Evolutionary conservation across 1,284 basidiomycete species (phyloP), one percentile per base, ranked within the genome.

Genomic region (Heliocybe sulcata): DNA sequence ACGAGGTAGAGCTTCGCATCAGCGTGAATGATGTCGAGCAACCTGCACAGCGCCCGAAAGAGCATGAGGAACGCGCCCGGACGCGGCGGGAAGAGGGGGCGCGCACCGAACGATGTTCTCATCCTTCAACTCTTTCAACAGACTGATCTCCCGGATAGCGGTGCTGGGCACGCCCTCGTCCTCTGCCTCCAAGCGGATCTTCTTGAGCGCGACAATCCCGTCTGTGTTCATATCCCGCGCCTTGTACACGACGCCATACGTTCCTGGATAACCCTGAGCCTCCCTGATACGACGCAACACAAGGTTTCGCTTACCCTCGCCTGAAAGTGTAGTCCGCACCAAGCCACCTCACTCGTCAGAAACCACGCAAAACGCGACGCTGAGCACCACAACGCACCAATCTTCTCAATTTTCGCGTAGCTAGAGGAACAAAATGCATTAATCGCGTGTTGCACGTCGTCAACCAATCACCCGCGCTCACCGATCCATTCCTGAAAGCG

Each of bases 241-340:
- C 71, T 94, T 94, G 81, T 98, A 98, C 19, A 99, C 96, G 55
- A 98, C 96, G 60, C 97, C 97, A 64, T 99, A 99, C 49, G 97
- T 99, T 64, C 96, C 96, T 98, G 64, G 29, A 52, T 29, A 26
- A 55, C 47, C 26, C 16, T 22, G 33, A 52, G 45, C 10, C 9
- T 26, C 54, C 22, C 19, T 22, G 26, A 9, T 14, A 38, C n/a
- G 25, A 31, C 16, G 22, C 6, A 42, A 9, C 12, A 6, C 4
- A n/a, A 16, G 16, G 19, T 6, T 6, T 20, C n/a, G 60, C 70
- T 48, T 59, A 82, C 81, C 81, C 76, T 83, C 81, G 66, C 81
- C 81, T 82, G 67, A 55, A 69, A 55, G 48, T 56, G 57, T 56
- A 47, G 58, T 50, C 48, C 60, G 58, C 61, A 56, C 48, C 54